A percentile compares a stretch with the other conserved stretches of the same genome.
phyloP scores from a whole-genome alignment of 2,329 filamentous ascomycete species.

The Fonsecaea pugnacius region DNA sequence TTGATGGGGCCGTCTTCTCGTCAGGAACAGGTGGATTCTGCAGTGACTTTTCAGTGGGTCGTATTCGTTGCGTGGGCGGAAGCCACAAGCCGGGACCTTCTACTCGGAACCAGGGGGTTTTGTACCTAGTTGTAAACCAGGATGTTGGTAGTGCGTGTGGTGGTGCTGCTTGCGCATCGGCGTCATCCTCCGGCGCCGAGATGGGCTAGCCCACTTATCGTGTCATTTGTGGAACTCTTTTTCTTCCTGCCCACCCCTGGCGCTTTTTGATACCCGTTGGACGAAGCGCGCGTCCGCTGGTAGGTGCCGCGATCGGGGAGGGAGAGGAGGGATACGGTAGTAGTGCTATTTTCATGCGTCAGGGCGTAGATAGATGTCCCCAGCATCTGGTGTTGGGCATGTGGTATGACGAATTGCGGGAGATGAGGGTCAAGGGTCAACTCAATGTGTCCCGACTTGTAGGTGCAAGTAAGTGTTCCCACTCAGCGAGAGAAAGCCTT shows the following conservation, averaged over 20 bases:
- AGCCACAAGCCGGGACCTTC: constrained; percentile 32
- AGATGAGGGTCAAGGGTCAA: neutral
- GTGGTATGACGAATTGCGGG: neutral
- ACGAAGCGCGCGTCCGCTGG: neutral
- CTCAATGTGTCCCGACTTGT: neutral
- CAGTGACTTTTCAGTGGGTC: constrained; percentile 21
- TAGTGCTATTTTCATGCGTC: neutral
- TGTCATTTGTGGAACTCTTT: constrained; percentile 1
- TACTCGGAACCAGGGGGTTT: constrained; percentile 28
- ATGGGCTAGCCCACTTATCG: constrained; percentile 18
- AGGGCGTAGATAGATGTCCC: neutral
- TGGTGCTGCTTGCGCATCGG: constrained; percentile 13
- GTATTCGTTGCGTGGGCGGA: constrained; percentile 27
- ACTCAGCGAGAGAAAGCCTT: neutral
- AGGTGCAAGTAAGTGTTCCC: neutral
- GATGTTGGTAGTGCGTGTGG: constrained; percentile 12
- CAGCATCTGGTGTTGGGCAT: neutral
- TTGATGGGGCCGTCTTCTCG: constrained; percentile 31
- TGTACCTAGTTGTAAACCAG: constrained; percentile 13
- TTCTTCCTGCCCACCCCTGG: neutral
- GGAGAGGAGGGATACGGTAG: neutral
- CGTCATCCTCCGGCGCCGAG: constrained; percentile 25
- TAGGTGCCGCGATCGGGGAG: neutral
- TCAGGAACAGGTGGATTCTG: constrained; percentile 30
- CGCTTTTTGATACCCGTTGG: neutral